Evolutionary conservation across 306 rosid genomes (phyloP).

Genomic region (Prunus mira): DNA sequence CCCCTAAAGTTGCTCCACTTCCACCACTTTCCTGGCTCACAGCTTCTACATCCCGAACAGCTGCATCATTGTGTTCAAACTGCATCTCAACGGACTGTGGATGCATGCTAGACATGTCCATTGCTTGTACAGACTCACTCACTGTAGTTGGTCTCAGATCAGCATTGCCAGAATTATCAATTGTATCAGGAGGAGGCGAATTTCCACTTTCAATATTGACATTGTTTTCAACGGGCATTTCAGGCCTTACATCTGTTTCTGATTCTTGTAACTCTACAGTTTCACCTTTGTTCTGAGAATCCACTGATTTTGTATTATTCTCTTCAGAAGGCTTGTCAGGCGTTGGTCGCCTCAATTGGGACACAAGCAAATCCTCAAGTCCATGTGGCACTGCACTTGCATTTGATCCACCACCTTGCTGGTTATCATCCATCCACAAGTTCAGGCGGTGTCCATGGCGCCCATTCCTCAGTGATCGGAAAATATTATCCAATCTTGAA

Average conservation of each 20-base stretch:
- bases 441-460: slow-evolving; percentile 91
- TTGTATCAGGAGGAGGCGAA: slow-evolving; percentile 29
- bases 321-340: slow-evolving; percentile 61
- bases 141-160: slow-evolving; percentile 50
- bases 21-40: slow-evolving; percentile 98
- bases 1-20: slow-evolving; percentile 97
- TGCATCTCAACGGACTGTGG: slow-evolving; percentile 79
- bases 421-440: slow-evolving; percentile 80
- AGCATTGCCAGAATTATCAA: slow-evolving; percentile 32
- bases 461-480: slow-evolving; percentile 86
- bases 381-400: slow-evolving; percentile 69
- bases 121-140: slow-evolving; percentile 43
- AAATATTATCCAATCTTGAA: slow-evolving; percentile 71
- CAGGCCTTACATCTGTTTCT: slow-evolving; percentile 47
- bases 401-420: slow-evolving; percentile 72
- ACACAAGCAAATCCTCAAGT: slow-evolving; percentile 82
- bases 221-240: slow-evolving; percentile 48
- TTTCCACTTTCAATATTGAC: slow-evolving; percentile 42
- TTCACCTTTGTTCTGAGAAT: slow-evolving; percentile 43
- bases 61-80: slow-evolving; percentile 71
- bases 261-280: slow-evolving; percentile 47
- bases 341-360: slow-evolving; percentile 75
- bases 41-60: slow-evolving; percentile 91
- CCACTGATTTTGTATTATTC: slow-evolving; percentile 33
- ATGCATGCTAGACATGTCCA: slow-evolving; percentile 45